Conservation (phyloP, 2,329 filamentous ascomycete genomes). For the Plectosphaerella cucumerina region DNA sequence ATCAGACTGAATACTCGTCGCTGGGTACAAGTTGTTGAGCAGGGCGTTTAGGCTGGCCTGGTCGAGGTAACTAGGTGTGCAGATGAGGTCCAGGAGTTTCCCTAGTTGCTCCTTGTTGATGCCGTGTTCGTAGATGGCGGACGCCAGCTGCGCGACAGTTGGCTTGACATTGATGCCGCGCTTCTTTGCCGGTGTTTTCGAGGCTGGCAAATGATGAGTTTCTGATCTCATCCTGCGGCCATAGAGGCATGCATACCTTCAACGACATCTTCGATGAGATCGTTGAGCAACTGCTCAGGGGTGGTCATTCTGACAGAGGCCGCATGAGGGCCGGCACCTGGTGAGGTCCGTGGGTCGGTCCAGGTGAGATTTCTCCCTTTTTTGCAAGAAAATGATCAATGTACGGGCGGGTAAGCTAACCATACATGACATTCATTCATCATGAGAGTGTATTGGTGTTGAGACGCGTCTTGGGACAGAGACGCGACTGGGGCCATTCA, state of each 20-base stretch:
- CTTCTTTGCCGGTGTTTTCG: constrained; percentile 61
- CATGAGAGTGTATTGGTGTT: no score
- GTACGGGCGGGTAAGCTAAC: no score
- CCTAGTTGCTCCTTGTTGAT: constrained; percentile 57
- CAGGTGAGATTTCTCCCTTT: no score
- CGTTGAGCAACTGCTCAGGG: constrained; percentile 25
- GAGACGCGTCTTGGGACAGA: no score
- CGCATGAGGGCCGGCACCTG: not conserved
- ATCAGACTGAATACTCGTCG: constrained; percentile 55
- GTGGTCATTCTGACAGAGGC: constrained; percentile 10
- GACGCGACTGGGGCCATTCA: no score
- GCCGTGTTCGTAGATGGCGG: constrained; percentile 63
- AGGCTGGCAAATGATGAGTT: constrained; percentile 35
- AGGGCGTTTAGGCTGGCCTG: constrained; percentile 68
- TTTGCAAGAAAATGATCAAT: no score
- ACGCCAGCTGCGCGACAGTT: constrained; percentile 58
- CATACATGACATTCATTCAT: no score
- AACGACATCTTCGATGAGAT: constrained; percentile 32
- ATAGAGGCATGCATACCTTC: constrained; percentile 7
- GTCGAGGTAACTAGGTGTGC: constrained; percentile 65
- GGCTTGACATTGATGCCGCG: constrained; percentile 59
- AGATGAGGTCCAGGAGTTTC: constrained; percentile 63
- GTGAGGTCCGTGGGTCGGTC: not conserved
- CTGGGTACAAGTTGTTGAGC: constrained; percentile 72
- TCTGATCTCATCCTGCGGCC: constrained; percentile 5